Base-by-base conservation (phyloP, 345 rosid genomes). In the Cardamine resedifolia region DNA sequence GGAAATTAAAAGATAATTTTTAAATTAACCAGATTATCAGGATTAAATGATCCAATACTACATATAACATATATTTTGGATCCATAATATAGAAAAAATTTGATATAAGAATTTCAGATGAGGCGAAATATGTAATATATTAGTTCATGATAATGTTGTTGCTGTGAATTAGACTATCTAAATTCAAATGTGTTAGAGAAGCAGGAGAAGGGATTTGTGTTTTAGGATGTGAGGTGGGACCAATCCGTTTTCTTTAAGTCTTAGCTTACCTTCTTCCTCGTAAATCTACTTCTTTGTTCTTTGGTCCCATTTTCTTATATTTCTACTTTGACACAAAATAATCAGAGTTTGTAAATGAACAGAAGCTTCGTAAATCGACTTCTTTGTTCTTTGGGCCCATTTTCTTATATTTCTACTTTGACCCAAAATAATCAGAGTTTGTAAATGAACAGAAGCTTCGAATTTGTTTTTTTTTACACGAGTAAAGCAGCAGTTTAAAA, bases 371-470 rank as follows among this genome's bases (percentile, higher is more conserved):
- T 64, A 73, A 56, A 64, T 72, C 70, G 31, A 53, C 21, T 64
- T 53, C 57, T 64, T 61, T 55, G 38, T 64, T 72, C 76, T 64
- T 64, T 72, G 77, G 77, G 45, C 77, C 71, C 71, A 72, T 52
- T 56, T 45, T 45, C 16, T 56, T 24, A 64, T 64, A 31, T 12
- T 24, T 64, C 49, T 73, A 4, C 19, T 73, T 55, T 55, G 39
- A 27, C 76, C 39, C 43, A 16, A 23, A 72, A 24, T 44, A n/a
- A 64, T 72, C 45, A 41, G 43, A 52, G 41, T 50, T 47, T 61
- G 51, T 38, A 38, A 60, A 64, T 43, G 9, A 20, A 53, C 57
- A 52, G 75, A 73, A 64, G 41, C 77, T 64, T 64, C 77, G 57
- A 73, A 73, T 63, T 53, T 33, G 10, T 30, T 52, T 10, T 43